Conservation (phyloP, 2,329 filamentous ascomycete species). For the Lasiodiplodia sp. region DNA sequence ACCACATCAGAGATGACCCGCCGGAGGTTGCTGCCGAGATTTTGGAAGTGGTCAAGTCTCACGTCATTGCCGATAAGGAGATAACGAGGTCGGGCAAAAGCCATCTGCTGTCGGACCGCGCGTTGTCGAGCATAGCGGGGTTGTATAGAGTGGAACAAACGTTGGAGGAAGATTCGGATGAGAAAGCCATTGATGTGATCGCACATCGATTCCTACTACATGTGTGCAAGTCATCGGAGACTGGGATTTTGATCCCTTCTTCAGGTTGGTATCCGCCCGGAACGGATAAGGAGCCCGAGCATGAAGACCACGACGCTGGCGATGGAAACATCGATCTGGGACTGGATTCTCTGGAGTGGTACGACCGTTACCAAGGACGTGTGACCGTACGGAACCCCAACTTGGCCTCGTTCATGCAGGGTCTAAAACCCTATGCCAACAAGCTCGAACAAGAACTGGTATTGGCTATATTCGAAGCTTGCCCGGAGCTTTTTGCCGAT, state of each 20-base stretch:
- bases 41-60: conserved; percentile 71
- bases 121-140: conserved; percentile 69
- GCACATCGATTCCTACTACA: conserved; percentile 78
- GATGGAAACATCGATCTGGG: conserved; percentile 66
- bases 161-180: conserved; percentile 53
- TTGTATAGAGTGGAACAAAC: conserved; percentile 50
- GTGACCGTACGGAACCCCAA: conserved; percentile 80
- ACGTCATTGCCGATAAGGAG: conserved; percentile 77
- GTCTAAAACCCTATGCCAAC: conserved; percentile 82
- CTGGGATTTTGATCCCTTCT: conserved; percentile 78
- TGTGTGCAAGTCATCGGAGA: conserved; percentile 75
- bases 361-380: conserved; percentile 70
- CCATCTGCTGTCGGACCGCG: conserved; percentile 76
- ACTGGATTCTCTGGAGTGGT: conserved; percentile 73
- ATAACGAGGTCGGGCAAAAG: conserved; percentile 78
- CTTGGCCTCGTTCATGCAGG: conserved; percentile 79
- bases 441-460: conserved; percentile 82
- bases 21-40: conserved; percentile 78
- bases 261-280: conserved; percentile 85
- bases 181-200: conserved; percentile 69
- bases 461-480: conserved; percentile 77
- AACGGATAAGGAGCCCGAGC: conserved; percentile 63
- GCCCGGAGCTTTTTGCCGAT: conserved; percentile 85
- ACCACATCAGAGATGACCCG: conserved; percentile 79
- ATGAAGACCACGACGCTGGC: conserved; percentile 46